Evolutionary conservation across 2,329 filamentous ascomycete genomes (phyloP).

Genomic region (Cryphonectria carpinicola): DNA sequence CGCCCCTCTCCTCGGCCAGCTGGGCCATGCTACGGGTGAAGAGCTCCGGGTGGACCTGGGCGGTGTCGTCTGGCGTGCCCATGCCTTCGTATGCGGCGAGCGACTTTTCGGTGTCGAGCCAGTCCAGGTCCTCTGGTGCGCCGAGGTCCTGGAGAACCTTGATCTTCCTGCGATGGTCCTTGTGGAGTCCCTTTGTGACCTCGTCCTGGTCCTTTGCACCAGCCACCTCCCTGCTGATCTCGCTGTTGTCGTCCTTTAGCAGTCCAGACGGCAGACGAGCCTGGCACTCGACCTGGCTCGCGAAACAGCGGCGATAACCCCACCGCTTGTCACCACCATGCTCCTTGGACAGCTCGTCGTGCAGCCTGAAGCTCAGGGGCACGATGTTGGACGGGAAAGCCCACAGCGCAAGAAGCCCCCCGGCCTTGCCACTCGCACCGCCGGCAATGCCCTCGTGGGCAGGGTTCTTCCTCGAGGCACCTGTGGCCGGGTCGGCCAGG

Average conservation of each 20-base stretch:
- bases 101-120: slow-evolving; percentile 61
- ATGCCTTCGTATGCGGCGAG: slow-evolving; percentile 45
- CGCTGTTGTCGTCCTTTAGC: not conserved
- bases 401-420: slow-evolving; percentile 74
- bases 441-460: slow-evolving; percentile 62
- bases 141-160: slow-evolving; percentile 35
- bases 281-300: slow-evolving; percentile 27
- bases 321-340: slow-evolving; percentile 69
- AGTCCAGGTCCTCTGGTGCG: slow-evolving; percentile 66
- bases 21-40: slow-evolving; percentile 75
- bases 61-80: slow-evolving; percentile 62
- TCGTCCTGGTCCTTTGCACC: slow-evolving; percentile 12
- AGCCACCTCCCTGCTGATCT: not conserved
- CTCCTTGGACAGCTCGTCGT: slow-evolving; percentile 69
- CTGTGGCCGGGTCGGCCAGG: slow-evolving; percentile 35
- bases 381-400: slow-evolving; percentile 74
- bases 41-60: slow-evolving; percentile 77
- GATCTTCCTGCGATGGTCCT: slow-evolving; percentile 33
- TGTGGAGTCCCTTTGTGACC: slow-evolving; percentile 26
- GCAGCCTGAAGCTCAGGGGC: slow-evolving; percentile 70
- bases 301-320: slow-evolving; percentile 64
- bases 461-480: slow-evolving; percentile 33
- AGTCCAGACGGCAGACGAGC: slow-evolving; percentile 12
- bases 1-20: slow-evolving; percentile 66
- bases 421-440: slow-evolving; percentile 78